A percentile compares a stretch with the other conserved stretches of the same genome.
phyloP scores from a whole-genome alignment of 2,329 filamentous ascomycete genomes.

The Pestalotiopsis sp. region DNA sequence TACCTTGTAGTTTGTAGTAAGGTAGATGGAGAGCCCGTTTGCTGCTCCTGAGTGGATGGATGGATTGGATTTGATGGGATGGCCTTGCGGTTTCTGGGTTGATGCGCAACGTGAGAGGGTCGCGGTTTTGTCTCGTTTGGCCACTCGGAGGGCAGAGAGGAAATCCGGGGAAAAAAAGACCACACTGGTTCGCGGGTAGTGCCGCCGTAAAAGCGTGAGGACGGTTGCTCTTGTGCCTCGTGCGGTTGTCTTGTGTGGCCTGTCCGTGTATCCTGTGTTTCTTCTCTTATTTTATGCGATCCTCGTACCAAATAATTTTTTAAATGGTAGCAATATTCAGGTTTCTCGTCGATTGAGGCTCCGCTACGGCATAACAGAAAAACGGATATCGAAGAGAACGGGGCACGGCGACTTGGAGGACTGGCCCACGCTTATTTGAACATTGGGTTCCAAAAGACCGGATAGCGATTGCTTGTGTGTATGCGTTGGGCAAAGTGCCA shows the following conservation, averaged over 20 bases:
- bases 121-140: conserved; percentile 1
- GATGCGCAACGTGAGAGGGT: conserved; percentile 8
- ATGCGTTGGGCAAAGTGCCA: conserved; percentile 3
- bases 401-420: neutral
- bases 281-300: neutral
- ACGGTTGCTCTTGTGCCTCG: conserved; percentile 1
- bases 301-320: neutral
- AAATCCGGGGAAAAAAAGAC: conserved; percentile 8
- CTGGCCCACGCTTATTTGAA: conserved; percentile 10
- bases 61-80: neutral
- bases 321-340: neutral
- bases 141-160: neutral
- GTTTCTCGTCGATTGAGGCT: neutral
- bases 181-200: conserved; percentile 3
- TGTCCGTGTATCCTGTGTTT: neutral
- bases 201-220: conserved; percentile 3
- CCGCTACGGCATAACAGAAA: neutral
- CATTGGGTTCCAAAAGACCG: conserved; percentile 7
- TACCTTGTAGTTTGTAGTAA: neutral
- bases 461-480: neutral
- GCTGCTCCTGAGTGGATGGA: conserved; percentile 7
- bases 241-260: neutral
- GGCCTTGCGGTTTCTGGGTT: neutral
- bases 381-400: neutral
- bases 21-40: neutral